Percentiles rank a stretch among this genome's conserved stretches.
Evolutionary conservation across 257 asterid species (phyloP).

Genomic region (Gynochthodes officinalis): DNA sequence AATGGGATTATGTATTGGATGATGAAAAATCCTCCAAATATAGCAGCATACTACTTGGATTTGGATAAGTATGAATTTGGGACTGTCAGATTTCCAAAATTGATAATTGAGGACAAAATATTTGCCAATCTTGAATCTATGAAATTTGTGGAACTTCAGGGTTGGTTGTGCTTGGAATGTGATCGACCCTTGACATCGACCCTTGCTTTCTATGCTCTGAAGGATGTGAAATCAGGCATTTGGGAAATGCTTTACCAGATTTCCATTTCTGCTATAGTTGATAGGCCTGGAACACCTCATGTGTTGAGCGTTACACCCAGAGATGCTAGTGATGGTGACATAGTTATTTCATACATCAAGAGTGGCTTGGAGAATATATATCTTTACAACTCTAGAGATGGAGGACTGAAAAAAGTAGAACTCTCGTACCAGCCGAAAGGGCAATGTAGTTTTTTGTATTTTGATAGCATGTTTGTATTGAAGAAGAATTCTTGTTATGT

Average conservation of each 20-base stretch:
- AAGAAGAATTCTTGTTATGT: slow-evolving; percentile 8
- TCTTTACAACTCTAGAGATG: neutral
- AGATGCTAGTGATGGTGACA: neutral
- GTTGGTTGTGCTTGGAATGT: neutral
- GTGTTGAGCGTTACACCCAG: neutral
- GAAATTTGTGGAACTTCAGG: neutral
- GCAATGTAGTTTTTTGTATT: neutral
- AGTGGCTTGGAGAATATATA: neutral
- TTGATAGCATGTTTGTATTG: neutral
- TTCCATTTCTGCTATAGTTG: neutral
- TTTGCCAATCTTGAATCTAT: neutral
- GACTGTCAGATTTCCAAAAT: neutral
- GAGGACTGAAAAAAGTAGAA: neutral
- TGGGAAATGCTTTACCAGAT: neutral
- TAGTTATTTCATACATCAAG: neutral
- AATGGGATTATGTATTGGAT: neutral
- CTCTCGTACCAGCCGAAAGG: neutral
- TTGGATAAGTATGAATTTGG: neutral
- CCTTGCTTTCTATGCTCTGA: neutral
- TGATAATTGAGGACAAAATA: neutral
- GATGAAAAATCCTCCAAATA: neutral
- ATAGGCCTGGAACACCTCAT: neutral
- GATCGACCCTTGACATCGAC: neutral
- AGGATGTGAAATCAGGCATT: neutral
- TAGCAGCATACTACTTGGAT: neutral